Evolutionary conservation across 768 basidiomycete genomes (phyloP).

Genomic region (Boletus rufocinnamomeus): DNA sequence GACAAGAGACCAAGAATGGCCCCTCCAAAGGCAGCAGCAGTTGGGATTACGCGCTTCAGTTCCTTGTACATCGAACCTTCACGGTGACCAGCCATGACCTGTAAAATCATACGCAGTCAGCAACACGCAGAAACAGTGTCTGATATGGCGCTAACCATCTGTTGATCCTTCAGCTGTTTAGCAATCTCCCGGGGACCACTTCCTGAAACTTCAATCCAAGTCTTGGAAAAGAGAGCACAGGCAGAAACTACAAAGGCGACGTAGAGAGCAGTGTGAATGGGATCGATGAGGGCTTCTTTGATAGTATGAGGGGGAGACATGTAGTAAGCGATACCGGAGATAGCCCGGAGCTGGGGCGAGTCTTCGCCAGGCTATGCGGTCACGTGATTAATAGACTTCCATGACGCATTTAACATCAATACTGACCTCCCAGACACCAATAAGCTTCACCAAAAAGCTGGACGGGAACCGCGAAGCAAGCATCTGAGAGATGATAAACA

Average conservation of each 20-base stretch:
- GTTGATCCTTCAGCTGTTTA: conserved; percentile 97
- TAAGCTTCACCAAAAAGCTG: conserved; percentile 85
- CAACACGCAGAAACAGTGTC: not conserved
- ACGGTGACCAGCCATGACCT: conserved; percentile 87
- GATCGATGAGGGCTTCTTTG: conserved; percentile 84
- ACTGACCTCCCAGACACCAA: conserved; percentile 98
- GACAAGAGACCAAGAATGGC: conserved; percentile 93
- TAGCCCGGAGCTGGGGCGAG: conserved; percentile 86
- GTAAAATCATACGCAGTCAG: not conserved
- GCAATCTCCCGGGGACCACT: conserved; percentile 95
- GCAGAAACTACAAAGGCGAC: conserved; percentile 91
- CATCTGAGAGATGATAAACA: conserved; percentile 98
- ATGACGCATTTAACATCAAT: not conserved
- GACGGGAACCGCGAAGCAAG: conserved; percentile 86
- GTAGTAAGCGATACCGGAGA: conserved; percentile 94
- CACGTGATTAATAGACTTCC: conserved; percentile 1
- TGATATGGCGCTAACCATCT: conserved; percentile 62
- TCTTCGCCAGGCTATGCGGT: conserved; percentile 84
- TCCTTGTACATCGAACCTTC: conserved; percentile 99
- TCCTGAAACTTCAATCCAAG: conserved; percentile 99
- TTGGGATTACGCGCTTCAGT: conserved; percentile 96
- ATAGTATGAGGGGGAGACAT: conserved; percentile 98
- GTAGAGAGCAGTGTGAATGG: conserved; percentile 90
- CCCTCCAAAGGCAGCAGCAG: conserved; percentile 95
- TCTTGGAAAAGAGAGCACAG: conserved; percentile 98